Evolutionary conservation across 2,329 filamentous ascomycete genomes (phyloP), one percentile per base, ranked within the genome.

Genomic region (Corynespora cassiicola): DNA sequence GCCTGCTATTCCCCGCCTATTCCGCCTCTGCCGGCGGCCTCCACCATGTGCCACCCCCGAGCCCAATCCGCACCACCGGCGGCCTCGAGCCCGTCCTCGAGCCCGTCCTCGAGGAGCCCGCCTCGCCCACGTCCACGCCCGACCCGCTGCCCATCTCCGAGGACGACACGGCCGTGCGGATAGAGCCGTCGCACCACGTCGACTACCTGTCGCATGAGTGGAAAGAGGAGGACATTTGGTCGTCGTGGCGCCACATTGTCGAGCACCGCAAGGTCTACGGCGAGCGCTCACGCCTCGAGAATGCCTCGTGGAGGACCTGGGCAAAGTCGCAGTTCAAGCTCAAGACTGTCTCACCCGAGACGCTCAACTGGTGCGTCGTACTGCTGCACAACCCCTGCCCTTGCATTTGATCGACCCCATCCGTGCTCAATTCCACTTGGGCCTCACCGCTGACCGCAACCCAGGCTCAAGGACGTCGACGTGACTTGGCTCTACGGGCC

Each of bases 401-500:
- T 39, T 43, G 37, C 39, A 43, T 51, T 47, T 50, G 49, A 61
- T 63, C 56, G 47, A 41, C 57, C 54, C 52, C 51, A 54, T 60
- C 50, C 52, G 50, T 53, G 50, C 56, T 50, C 52, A 16, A 31
- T 41, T 28, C 9, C 20, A 35, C 26, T 31, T 18, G 21, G 27
- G 35, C 26, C 23, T 33, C 15, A 16, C 27, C 26, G 39, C 67
- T 75, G 53, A 75, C 51, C 25, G 30, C 34, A 33, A 33, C 22
- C 30, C 58, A 96, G 90, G 91, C 77, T 96, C 44, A 99, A 97
- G 67, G 94, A 97, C 58, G 94, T 88, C 66, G 92, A 99, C 68
- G 90, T 96, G 20, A 96, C 92, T 29, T 99, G 92, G 94, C 77
- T 99, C 1, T 99, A 97, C 61, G 94, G 94, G 0, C 94, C 94